Evolutionary conservation across 345 rosid species (phyloP), one percentile per base, ranked within the genome.

Genomic region (Camelina hispida): DNA sequence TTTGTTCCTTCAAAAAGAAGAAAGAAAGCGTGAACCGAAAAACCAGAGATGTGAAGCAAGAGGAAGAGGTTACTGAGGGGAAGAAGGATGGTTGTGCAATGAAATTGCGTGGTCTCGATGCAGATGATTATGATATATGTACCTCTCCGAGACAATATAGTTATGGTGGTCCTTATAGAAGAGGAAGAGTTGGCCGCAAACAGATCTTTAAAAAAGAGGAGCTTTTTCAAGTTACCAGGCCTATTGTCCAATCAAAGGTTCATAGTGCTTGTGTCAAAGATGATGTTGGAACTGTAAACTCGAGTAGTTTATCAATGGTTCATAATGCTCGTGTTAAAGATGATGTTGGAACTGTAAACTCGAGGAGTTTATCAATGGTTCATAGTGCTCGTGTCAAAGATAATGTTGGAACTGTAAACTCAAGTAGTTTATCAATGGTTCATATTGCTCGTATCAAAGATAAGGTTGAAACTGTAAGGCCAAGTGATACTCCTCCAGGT

Each of bases 1-100:
- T 76, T 53, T 84, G 84, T 63, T 66, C 67, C n/a, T 74, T 46
- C 20, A 66, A 77, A 75, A 87, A 81, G 82, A 72, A 81, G 16
- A 82, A 63, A 75, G 60, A 72, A 15, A 69, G 68, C 30, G 15
- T 73, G 63, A 79, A 71, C 79, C 78, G 81, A 52, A 82, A 74
- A 62, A 43, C 55, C 11, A 42, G 60, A 47, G 78, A 77, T 78
- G 72, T 59, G 73, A 83, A 82, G 68, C 51, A 35, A 43, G 78
- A 78, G 42, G 42, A 44, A 50, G 80, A 71, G 68, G 47, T 78
- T 38, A 44, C 69, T 5, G 70, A 71, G 38, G 75, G 76, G 61
- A 69, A 76, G 34, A 78, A 71, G 68, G 69, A 74, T 17, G 74
- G 59, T 30, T 60, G 40, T 74, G 80, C 66, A 18, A 46, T 80